These are phyloP conservation scores for Pythium dissimile DNA, from an alignment of 352 stramenopile species.

Conservation along the genomic window DNA sequence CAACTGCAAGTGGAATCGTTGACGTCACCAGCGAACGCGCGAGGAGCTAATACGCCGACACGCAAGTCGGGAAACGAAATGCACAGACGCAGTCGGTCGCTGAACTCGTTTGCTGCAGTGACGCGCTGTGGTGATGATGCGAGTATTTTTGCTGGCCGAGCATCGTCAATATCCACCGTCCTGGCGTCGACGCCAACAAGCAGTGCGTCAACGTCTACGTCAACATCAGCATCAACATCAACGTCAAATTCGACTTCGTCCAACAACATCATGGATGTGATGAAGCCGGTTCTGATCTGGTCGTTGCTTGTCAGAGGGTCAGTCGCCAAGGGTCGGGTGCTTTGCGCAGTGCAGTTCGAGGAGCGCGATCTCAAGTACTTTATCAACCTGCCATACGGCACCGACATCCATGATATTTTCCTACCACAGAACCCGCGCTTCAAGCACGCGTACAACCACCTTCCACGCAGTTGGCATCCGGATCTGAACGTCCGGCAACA, in stretches of 20 bases:
- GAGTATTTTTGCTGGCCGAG: not conserved
- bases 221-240: not conserved
- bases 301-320: slow-evolving; percentile 64
- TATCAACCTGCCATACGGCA: slow-evolving; percentile 68
- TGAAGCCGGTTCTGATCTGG: slow-evolving; percentile 70
- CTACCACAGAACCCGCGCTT: slow-evolving; percentile 80
- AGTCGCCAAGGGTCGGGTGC: slow-evolving; percentile 50
- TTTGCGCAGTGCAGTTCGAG: slow-evolving; percentile 76
- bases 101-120: slow-evolving; percentile 17
- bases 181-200: not conserved
- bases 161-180: slow-evolving; percentile 17
- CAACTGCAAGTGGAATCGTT: slow-evolving; percentile 26
- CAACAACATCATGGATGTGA: slow-evolving; percentile 24
- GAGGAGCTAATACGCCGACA: slow-evolving; percentile 1
- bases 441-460: slow-evolving; percentile 66
- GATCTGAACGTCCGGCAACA: slow-evolving; percentile 59
- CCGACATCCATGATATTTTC: slow-evolving; percentile 74
- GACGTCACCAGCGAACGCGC: slow-evolving; percentile 30
- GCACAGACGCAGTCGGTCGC: slow-evolving; percentile 18
- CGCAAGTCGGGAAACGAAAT: slow-evolving; percentile 12
- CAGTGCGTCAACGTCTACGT: not conserved
- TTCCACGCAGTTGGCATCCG: slow-evolving; percentile 79
- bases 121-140: slow-evolving; percentile 1
- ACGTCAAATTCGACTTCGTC: no score
- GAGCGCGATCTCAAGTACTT: slow-evolving; percentile 60